Evolutionary conservation across 2,329 filamentous ascomycete genomes (phyloP), one percentile per base, ranked within the genome.

Genomic region (Calonectria honghensis): DNA sequence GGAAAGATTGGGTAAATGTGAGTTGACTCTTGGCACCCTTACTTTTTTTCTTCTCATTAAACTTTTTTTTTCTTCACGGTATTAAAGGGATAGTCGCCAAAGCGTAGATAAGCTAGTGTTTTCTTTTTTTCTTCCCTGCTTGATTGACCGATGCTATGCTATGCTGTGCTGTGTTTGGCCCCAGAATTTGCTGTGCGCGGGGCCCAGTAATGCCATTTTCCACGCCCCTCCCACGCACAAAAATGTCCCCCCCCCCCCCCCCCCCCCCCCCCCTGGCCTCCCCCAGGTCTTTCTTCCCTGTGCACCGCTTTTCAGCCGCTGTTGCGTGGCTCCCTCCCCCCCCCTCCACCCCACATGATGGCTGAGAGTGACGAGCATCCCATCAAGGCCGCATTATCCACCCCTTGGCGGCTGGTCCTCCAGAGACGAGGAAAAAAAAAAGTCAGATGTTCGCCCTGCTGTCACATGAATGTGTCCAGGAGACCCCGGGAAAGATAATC

Each of bases 371-470:
- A 74, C 63, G 39, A 74, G 66, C 72, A 59, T 51, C 66, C 32
- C 41, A 67, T 51, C 54, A 65, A 68, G 61, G 65, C 65, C 70
- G 70, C 70, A 57, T 41, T 63, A 61, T 57, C 64, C 52, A 59
- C 70, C 41, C 64, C 70, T 59, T 70, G 68, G 57, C 45, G 27
- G 45, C 54, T 64, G 16, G 45, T 66, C 66, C 37, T 35, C 52
- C 37, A 37, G 32, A 45, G 65, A 18, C 20, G 54, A 37, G 54
- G 6, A 16, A 14, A 14, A 59, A 57, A 59, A 66, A 67, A 50
- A 67, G 72, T 74, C 72, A 73, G 72, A 71, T 74, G 72, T 70
- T 71, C 68, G 67, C 72, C 50, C 32, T 57, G 31, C 32, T 52
- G 50, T 74, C 72, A 74, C 72, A 74, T 74, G 66, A 51, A 70